Percentiles rank a stretch among this genome's conserved stretches.
Conservation (phyloP, 768 basidiomycete species). For the Boletus edulis region DNA sequence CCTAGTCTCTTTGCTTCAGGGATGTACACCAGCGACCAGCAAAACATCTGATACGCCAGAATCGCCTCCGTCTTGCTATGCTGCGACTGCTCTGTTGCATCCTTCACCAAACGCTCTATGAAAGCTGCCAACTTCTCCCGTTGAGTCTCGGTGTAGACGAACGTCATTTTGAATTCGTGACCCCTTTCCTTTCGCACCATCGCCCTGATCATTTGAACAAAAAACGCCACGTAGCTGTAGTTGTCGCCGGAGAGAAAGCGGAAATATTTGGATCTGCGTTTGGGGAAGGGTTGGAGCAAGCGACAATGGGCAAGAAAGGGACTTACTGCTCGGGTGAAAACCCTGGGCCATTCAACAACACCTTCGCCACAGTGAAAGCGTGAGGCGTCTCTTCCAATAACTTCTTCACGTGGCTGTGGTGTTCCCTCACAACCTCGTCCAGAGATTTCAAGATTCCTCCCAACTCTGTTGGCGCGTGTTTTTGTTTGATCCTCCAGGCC, state of each 20-base stretch:
- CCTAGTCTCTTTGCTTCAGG: background rate
- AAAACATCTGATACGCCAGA: background rate
- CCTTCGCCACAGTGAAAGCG: background rate
- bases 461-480: too few relatives aligned
- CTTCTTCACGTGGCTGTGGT: background rate
- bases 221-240: background rate
- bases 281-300: too few relatives aligned
- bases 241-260: background rate
- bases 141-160: background rate
- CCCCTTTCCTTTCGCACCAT: background rate
- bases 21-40: background rate
- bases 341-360: too few relatives aligned
- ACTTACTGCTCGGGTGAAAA: too few relatives aligned
- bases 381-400: background rate
- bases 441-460: too few relatives aligned
- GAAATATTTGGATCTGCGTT: too few relatives aligned
- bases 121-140: rapidly evolving
- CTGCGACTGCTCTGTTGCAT: too few relatives aligned
- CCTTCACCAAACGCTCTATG: background rate
- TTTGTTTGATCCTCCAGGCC: too few relatives aligned
- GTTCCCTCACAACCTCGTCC: background rate
- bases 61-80: background rate
- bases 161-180: background rate
- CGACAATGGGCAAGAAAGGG: too few relatives aligned
- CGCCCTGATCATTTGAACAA: background rate